These are phyloP conservation scores for Aurantiochytrium sp. DNA, from an alignment of 108 stramenopile species.

Conservation along the genomic window DNA sequence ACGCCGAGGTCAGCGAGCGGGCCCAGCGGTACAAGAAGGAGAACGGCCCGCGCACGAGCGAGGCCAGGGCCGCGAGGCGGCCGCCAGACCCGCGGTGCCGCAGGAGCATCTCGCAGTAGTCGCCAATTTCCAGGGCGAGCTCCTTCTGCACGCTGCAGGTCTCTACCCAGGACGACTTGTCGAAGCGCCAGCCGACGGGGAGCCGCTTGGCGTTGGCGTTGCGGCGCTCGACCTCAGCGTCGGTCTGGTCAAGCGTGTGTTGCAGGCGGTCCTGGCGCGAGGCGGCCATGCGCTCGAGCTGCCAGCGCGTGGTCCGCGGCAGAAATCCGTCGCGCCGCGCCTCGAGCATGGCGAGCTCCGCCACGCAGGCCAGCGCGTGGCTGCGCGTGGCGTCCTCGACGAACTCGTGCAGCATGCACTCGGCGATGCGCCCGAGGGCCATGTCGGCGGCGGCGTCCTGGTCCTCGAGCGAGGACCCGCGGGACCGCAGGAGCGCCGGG, in stretches of 20 bases:
- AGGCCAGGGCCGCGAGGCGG: too few species aligned
- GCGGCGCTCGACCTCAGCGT: background rate
- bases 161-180: conserved; percentile 11
- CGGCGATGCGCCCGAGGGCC: background rate
- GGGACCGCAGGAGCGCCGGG: background rate
- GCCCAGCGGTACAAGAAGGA: background rate
- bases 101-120: background rate
- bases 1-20: background rate
- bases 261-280: background rate
- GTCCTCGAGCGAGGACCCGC: background rate
- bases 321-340: background rate
- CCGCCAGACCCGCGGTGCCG: too few species aligned
- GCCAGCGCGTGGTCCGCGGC: background rate
- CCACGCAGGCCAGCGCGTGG: background rate
- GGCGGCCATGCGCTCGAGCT: conserved; percentile 19
- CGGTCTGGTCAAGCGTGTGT: background rate
- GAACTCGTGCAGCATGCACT: conserved; percentile 25
- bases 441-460: background rate
- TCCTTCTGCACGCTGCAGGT: conserved; percentile 8
- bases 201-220: conserved; percentile 24
- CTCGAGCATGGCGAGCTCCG: conserved; percentile 5
- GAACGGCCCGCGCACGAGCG: background rate
- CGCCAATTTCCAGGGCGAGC: conserved; percentile 1
- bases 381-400: conserved; percentile 14
- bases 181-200: conserved; percentile 26